phyloP scores from a whole-genome alignment of 164 flowering plant genomes.

The Tetracentron sinense region DNA sequence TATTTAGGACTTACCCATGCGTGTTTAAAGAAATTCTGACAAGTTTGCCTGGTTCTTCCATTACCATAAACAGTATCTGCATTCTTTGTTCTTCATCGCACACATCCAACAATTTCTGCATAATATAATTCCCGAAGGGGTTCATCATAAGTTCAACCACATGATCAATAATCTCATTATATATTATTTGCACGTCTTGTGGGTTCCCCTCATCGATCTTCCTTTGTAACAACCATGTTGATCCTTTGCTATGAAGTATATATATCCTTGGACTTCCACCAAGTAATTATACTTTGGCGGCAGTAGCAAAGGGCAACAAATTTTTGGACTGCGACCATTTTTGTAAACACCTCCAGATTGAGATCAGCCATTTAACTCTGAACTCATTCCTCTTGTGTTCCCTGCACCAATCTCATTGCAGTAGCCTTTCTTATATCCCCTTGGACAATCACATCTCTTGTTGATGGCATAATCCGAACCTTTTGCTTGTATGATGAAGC shows the following conservation, averaged over 20 bases:
- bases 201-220: constrained; percentile 55
- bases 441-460: constrained; percentile 11
- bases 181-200: constrained; percentile 50
- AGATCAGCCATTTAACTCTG: constrained; percentile 15
- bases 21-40: constrained; percentile 61
- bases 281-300: constrained; percentile 34
- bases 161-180: constrained; percentile 53
- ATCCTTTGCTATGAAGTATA: constrained; percentile 64
- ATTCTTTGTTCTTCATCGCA: constrained; percentile 71
- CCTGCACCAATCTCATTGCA: constrained; percentile 6
- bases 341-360: constrained; percentile 14
- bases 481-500: constrained; percentile 43
- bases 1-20: constrained; percentile 57
- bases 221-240: constrained; percentile 77
- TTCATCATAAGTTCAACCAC: constrained; percentile 72
- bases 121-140: constrained; percentile 87
- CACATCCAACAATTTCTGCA: constrained; percentile 78
- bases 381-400: constrained; percentile 19
- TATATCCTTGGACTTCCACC: constrained; percentile 38
- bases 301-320: constrained; percentile 14
- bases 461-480: constrained; percentile 21
- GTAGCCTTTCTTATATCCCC: constrained; percentile 14
- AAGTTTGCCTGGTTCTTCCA: constrained; percentile 49
- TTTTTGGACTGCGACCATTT: constrained; percentile 14
- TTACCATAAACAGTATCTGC: constrained; percentile 45